phyloP scores from a whole-genome alignment of 768 basidiomycete species.

The Suillus lakei region DNA sequence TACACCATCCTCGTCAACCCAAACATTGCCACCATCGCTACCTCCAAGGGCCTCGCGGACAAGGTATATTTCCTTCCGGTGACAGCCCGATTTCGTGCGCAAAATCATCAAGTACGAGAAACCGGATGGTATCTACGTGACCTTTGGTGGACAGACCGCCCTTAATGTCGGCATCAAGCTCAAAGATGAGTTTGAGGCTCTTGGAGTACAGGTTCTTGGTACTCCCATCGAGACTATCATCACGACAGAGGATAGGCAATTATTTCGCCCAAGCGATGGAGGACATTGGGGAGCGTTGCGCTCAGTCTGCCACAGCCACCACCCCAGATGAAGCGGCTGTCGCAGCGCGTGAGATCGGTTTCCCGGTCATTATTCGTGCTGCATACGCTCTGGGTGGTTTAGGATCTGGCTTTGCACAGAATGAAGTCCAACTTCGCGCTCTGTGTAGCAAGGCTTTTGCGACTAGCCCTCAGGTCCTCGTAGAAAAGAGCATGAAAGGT shows the following conservation, averaged over 20 bases:
- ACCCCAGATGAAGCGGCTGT: constrained; percentile 80
- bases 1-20: constrained; percentile 99
- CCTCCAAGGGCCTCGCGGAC: constrained; percentile 96
- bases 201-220: constrained; percentile 93
- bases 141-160: constrained; percentile 98
- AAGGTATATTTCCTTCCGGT: constrained; percentile 99
- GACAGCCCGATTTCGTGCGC: constrained; percentile 94
- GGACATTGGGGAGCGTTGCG: constrained; percentile 94
- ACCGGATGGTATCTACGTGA: constrained; percentile 98
- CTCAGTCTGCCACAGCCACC: constrained; percentile 87
- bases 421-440: constrained; percentile 86
- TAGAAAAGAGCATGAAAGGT: constrained; percentile 99
- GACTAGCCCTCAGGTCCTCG: constrained; percentile 96
- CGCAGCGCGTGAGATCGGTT: constrained; percentile 87
- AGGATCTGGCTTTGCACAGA: constrained; percentile 95
- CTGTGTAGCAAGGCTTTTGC: constrained; percentile 96
- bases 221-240: constrained; percentile 98
- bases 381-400: constrained; percentile 97
- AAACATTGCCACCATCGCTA: constrained; percentile 98
- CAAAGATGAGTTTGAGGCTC: constrained; percentile 90
- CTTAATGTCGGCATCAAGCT: constrained; percentile 96
- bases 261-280: constrained; percentile 95
- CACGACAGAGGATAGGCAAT: constrained; percentile 93
- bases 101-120: constrained; percentile 99
- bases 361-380: constrained; percentile 95